Evolutionary conservation across 2,329 filamentous ascomycete species (phyloP), one percentile per base, ranked within the genome.

Genomic region (Chrysosphaeria jannelii): DNA sequence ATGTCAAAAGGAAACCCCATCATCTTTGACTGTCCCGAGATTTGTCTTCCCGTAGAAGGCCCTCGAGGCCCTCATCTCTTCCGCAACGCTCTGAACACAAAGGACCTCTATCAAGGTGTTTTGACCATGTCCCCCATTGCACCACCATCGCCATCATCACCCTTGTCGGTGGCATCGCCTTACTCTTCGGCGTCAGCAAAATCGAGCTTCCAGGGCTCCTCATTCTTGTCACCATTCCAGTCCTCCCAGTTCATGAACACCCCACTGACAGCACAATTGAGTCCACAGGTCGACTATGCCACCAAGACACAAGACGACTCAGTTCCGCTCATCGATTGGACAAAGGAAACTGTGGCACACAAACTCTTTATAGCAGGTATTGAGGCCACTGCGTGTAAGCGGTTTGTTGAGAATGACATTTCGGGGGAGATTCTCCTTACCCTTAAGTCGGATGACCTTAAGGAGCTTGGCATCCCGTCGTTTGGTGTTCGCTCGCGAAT

Each of bases 351-450:
- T 45, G 72, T 85, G 20, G 70, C 71, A 26, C 64, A 72, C 37
- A 85, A 74, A 60, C 85, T 91, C 76, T 59, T 67, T 36, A 62
- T 75, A 40, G 61, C 66, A 21, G 76, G 74, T 34, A 65, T 89
- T 39, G 79, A 90, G 39, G 48, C 62, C 24, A 48, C 55, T 5
- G 55, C 81, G 23, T 67, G 85, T 8, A 67, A 88, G 36, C 74
- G 70, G 34, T 91, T 97, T 36, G 57, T 79, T 30, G 60, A 70
- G 35, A 88, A 97, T 41, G 81, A 97, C 39, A 91, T 97, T 41
- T 76, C 69, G 13, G 81, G 81, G 9, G 56, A 64, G 4, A 74
- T 93, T 26, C 50, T 93, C 11, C 64, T 89, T 24, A 78, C 81
- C n/a, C 50, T 97, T 20, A 78, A 89, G 38, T 79, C 81, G 34